Conservation (phyloP, 371 early-diverging fungal species). For the Mortierella sp. region DNA sequence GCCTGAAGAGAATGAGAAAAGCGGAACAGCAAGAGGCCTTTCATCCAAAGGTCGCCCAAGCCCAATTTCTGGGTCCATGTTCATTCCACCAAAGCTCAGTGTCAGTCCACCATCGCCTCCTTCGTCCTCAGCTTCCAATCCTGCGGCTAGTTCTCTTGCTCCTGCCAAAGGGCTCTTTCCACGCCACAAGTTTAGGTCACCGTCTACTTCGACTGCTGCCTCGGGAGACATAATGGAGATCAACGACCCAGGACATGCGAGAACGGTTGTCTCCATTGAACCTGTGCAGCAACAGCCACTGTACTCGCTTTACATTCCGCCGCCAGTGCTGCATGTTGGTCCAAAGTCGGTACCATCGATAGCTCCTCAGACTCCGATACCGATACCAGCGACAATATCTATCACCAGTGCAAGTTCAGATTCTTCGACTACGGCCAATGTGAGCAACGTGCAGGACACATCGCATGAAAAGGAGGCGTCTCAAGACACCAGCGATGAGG, state of each 20-base stretch:
- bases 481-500: conserved; percentile 4
- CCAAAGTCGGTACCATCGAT: no score
- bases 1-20: conserved; percentile 22
- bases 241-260: conserved; percentile 40
- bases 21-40: not conserved
- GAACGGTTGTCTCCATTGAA: conserved; percentile 33
- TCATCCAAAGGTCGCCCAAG: conserved; percentile 1
- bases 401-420: not conserved
- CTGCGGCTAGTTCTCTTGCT: not conserved
- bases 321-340: conserved; percentile 6
- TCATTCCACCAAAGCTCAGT: conserved; percentile 26
- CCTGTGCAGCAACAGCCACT: conserved; percentile 46
- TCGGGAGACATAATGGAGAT: conserved; percentile 52
- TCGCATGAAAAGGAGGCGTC: conserved; percentile 15
- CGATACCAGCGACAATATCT: not conserved
- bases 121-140: not conserved
- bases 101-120: conserved; percentile 13
- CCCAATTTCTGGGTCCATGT: conserved; percentile 30
- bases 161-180: conserved; percentile 14
- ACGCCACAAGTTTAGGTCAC: conserved; percentile 25
- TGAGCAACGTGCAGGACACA: not conserved
- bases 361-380: not conserved
- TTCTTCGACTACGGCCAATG: conserved; percentile 10
- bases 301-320: conserved; percentile 41
- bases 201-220: conserved; percentile 25